phyloP scores from a whole-genome alignment of 75 land plant genomes.

The Pinus tabuliformis region DNA sequence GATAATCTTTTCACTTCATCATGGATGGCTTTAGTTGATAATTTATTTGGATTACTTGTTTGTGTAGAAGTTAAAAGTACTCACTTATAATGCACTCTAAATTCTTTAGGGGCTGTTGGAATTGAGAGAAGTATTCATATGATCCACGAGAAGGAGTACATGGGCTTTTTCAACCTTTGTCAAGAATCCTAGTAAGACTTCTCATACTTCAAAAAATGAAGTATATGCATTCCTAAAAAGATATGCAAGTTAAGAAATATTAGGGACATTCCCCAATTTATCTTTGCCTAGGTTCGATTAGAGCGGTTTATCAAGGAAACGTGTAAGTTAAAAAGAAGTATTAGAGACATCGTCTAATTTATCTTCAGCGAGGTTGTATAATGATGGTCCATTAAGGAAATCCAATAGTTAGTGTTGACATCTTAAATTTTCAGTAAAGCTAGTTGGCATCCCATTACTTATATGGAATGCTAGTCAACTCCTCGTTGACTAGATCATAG shows the following conservation, averaged over 20 bases:
- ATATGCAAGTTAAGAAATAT: neutral
- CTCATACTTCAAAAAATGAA: neutral
- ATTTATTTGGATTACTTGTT: neutral
- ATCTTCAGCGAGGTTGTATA: neutral
- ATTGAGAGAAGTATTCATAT: constrained; percentile 7
- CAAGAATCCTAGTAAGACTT: neutral
- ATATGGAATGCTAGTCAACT: neutral
- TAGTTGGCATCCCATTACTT: neutral
- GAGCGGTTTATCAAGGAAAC: neutral
- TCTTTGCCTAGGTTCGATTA: neutral
- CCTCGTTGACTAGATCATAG: neutral
- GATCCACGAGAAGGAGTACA: constrained; percentile 2
- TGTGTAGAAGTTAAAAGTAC: neutral
- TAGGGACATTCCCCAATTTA: neutral
- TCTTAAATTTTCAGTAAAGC: too few species aligned
- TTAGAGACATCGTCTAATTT: neutral
- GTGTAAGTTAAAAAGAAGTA: neutral
- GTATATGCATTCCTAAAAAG: neutral
- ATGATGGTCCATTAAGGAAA: neutral
- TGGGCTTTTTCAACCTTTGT: constrained; percentile 9
- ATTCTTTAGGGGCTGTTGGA: constrained; percentile 2
- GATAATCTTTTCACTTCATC: too few species aligned
- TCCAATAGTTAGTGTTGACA: too few species aligned
- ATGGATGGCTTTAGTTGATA: neutral
- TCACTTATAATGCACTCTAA: too few species aligned